Evolutionary conservation across 2,329 filamentous ascomycete species (phyloP).

Genomic region (Fusarium bactridioides): DNA sequence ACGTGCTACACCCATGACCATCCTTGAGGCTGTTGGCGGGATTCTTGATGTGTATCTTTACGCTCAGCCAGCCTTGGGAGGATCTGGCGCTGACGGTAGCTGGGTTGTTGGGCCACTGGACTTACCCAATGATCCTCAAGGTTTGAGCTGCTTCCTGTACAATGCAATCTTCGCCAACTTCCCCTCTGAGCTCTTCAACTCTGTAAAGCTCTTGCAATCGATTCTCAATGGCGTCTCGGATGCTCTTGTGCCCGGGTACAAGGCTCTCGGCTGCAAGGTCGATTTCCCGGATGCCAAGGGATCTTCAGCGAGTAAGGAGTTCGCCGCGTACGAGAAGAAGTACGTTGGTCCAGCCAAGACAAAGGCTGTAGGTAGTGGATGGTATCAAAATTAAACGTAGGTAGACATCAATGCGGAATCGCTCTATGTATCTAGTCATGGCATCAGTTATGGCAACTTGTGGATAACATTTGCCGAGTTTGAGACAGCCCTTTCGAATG

Average conservation of each 20-base stretch:
- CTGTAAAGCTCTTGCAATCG: background rate
- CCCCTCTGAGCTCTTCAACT: conserved; percentile 13
- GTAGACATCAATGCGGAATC: background rate
- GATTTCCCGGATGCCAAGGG: conserved; percentile 19
- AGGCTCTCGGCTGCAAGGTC: conserved; percentile 15
- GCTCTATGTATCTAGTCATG: background rate
- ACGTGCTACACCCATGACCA: conserved; percentile 19
- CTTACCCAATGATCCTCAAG: conserved; percentile 2
- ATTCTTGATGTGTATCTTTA: conserved; percentile 24
- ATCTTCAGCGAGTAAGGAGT: conserved; percentile 1
- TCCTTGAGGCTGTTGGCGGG: conserved; percentile 9
- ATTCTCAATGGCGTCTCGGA: conserved; percentile 4
- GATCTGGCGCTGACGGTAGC: conserved; percentile 10
- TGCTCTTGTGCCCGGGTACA: conserved; percentile 4
- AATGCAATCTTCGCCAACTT: conserved; percentile 22
- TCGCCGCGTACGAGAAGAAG: conserved; percentile 12
- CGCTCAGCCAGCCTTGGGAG: conserved; percentile 7
- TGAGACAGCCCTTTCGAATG: no score
- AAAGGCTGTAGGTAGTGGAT: conserved; percentile 6
- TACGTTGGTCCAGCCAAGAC: conserved; percentile 17
- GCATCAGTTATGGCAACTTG: background rate
- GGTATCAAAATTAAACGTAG: conserved; percentile 1
- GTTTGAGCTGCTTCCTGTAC: conserved; percentile 17
- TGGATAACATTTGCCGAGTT: background rate
- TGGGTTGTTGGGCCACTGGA: conserved; percentile 6